Base-by-base conservation (phyloP, 192 early-diverging fungal genomes). In the Phlyctochytrium arcticum region DNA sequence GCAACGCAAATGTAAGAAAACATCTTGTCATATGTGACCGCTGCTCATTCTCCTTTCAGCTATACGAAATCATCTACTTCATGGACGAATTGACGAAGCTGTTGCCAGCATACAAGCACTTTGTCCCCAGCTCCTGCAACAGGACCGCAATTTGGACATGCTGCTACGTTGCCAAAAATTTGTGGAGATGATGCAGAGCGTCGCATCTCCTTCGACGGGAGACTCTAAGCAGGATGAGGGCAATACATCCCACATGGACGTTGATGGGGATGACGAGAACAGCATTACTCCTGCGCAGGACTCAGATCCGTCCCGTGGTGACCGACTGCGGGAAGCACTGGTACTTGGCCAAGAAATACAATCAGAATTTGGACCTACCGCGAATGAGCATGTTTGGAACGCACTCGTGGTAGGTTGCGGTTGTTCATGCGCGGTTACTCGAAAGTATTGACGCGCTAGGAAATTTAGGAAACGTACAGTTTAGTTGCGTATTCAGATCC, bases 131-230 rank as follows among this genome's bases (percentile, higher is more conserved):
- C 73, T 96, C 21, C 73, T 94, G 9, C 27, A 62, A 6, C 66
- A 76, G 12, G 81, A 92, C 56, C 80, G 78, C 35, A 70, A 82
- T 33, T 71, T 96, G 44, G 72, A 82, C 46, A 93, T 96, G 54
- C 82, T 83, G 53, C 81, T 98, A 32, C 76, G 85, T 23, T 93
- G 94, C 67, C 87, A 82, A 39, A 83, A 91, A 66, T 96, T 95
- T 70, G 81, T 96, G 19, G 92, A 98, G 79, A 80, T 94, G 76
- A 85, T 96, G 65, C 42, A 57, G 35, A 46, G 54, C 24, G 17
- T 51, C 5, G 17, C 50, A 15, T 53, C 29, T 0, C 29, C 50
- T 58, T 24, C n/a, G 60, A 55, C 42, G 56, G 12, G 9, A n/a
- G 48, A 19, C 17, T 9, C 27, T 58, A 31, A 54, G 44, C 36